Conservation (phyloP, 257 asterid species). For the Solanum sejunctum region DNA sequence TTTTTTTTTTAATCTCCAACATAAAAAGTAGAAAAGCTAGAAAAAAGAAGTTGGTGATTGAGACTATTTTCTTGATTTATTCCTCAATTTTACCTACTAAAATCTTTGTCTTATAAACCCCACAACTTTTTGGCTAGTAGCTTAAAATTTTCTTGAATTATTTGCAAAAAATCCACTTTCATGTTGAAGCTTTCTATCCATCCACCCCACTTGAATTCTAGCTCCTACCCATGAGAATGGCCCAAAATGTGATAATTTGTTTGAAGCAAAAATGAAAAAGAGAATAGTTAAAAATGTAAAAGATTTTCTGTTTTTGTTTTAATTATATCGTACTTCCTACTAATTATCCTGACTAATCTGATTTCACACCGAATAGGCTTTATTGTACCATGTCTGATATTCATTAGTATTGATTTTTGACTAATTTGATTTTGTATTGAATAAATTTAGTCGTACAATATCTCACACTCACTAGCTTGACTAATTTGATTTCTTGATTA, state of each 20-base stretch:
- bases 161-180: neutral
- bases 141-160: neutral
- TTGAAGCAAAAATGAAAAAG: neutral
- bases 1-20: neutral
- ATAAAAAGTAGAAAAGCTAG: slow-evolving; percentile 1
- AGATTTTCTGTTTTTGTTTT: neutral
- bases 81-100: slow-evolving; percentile 13
- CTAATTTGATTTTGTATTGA: neutral
- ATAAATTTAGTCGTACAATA: neutral
- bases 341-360: neutral
- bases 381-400: neutral
- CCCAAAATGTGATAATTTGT: neutral
- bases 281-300: neutral
- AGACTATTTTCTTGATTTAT: slow-evolving; percentile 21
- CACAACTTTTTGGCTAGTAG: slow-evolving; percentile 15
- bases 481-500: neutral
- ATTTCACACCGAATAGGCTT: neutral
- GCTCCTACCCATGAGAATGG: neutral
- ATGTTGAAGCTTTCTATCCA: neutral
- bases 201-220: neutral
- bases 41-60: slow-evolving; percentile 9
- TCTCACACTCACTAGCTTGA: neutral
- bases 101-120: slow-evolving; percentile 16
- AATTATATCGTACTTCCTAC: neutral
- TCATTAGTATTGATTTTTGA: neutral